phyloP scores from a whole-genome alignment of 352 stramenopile species.

The Globisporangium parvum region DNA sequence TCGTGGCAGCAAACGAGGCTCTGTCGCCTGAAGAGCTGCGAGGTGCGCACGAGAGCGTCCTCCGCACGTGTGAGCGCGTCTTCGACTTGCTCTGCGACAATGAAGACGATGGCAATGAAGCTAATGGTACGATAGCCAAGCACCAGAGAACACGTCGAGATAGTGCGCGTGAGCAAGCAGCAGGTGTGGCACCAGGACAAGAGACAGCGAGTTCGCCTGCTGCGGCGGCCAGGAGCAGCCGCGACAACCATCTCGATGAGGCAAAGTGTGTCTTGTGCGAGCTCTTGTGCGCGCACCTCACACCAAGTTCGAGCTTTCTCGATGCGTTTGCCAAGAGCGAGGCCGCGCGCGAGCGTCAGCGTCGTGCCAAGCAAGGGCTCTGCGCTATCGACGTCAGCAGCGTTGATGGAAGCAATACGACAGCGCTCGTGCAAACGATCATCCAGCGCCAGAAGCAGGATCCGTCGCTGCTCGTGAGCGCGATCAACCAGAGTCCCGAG shows the following conservation, averaged over 20 bases:
- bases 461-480: conserved; percentile 47
- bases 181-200: not conserved
- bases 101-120: conserved; percentile 13
- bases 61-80: conserved; percentile 43
- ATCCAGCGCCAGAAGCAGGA: conserved; percentile 50
- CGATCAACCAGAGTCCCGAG: conserved; percentile 58
- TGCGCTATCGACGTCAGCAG: not conserved
- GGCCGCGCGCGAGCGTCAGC: conserved; percentile 18
- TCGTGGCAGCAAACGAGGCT: not conserved
- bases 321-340: conserved; percentile 44
- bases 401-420: conserved; percentile 2
- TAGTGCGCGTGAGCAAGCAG: not conserved
- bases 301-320: conserved; percentile 35
- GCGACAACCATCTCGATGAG: not conserved
- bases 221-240: not conserved
- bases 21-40: conserved; percentile 16
- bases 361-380: conserved; percentile 13
- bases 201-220: not conserved
- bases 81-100: conserved; percentile 60
- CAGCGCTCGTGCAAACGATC: conserved; percentile 36
- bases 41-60: conserved; percentile 19
- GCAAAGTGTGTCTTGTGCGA: conserved; percentile 33
- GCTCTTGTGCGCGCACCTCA: conserved; percentile 34
- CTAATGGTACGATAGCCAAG: not conserved
- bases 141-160: not conserved